Conservation (phyloP, 73 alveolate genomes). For the Symbiodinium natans region DNA sequence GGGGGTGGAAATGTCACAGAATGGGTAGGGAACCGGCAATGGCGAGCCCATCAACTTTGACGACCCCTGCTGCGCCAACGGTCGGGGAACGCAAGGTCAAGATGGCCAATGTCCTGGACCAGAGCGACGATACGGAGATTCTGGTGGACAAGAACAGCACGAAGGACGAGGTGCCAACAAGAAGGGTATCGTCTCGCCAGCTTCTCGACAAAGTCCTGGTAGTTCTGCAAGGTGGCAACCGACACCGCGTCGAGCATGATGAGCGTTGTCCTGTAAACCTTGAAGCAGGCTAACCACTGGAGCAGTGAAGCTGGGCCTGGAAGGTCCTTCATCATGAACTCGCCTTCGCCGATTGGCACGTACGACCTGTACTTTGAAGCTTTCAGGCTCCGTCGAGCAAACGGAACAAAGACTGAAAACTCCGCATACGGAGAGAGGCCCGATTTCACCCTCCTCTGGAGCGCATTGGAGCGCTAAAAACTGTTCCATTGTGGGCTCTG, state of each 20-base stretch:
- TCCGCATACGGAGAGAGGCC: neutral
- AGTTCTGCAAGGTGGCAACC: neutral
- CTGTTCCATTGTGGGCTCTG: neutral
- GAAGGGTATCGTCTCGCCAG: neutral
- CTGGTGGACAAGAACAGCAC: neutral
- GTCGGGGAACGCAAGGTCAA: neutral
- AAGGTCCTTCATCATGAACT: neutral
- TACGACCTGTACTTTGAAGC: neutral
- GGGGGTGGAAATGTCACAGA: neutral
- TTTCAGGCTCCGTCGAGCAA: neutral
- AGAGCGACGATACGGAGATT: slow-evolving; percentile 33
- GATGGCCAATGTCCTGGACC: neutral
- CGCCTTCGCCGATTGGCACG: slow-evolving; percentile 33
- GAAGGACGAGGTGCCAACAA: slow-evolving; percentile 20
- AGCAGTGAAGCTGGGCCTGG: neutral
- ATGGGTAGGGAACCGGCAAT: neutral
- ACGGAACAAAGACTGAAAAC: neutral
- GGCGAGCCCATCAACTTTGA: neutral
- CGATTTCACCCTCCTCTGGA: neutral
- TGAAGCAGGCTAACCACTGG: neutral
- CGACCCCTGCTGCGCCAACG: neutral
- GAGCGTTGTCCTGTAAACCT: slow-evolving; percentile 1
- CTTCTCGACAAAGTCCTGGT: neutral
- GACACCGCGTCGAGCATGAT: neutral
- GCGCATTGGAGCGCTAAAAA: neutral